phyloP scores from a whole-genome alignment of 2,329 filamentous ascomycete species.

The Verticillium klebahnii region DNA sequence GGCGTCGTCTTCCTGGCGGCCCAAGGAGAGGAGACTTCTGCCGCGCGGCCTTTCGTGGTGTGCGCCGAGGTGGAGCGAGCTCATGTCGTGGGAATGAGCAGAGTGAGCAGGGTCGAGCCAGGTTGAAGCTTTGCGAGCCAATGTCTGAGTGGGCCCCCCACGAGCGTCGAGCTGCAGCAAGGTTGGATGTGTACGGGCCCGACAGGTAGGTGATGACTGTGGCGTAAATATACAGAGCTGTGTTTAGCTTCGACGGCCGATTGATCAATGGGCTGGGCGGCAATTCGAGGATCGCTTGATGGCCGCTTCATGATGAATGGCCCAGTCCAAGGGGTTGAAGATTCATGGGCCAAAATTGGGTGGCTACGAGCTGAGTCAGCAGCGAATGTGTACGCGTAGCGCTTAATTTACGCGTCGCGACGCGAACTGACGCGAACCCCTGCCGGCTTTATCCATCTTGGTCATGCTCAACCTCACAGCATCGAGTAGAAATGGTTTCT shows the following conservation, averaged over 20 bases:
- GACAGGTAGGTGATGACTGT: not conserved
- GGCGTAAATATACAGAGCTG: not conserved
- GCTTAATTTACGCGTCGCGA: not conserved
- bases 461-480: too few relatives aligned
- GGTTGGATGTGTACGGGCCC: not conserved
- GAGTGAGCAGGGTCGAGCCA: not conserved
- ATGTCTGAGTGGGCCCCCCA: not conserved
- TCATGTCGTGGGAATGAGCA: not conserved
- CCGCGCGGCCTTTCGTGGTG: not conserved
- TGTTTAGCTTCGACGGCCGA: too few relatives aligned
- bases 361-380: not conserved
- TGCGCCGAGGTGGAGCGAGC: not conserved
- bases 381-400: not conserved
- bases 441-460: not conserved
- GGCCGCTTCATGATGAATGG: not conserved
- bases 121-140: not conserved
- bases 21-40: not conserved
- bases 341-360: not conserved
- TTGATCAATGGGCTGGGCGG: not conserved
- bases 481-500: too few relatives aligned
- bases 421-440: not conserved
- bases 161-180: not conserved
- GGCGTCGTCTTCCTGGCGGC: not conserved
- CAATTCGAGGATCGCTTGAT: not conserved
- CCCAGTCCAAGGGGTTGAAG: not conserved